phyloP scores from a whole-genome alignment of 2,329 filamentous ascomycete genomes.

The Aspergillus fischeri region DNA sequence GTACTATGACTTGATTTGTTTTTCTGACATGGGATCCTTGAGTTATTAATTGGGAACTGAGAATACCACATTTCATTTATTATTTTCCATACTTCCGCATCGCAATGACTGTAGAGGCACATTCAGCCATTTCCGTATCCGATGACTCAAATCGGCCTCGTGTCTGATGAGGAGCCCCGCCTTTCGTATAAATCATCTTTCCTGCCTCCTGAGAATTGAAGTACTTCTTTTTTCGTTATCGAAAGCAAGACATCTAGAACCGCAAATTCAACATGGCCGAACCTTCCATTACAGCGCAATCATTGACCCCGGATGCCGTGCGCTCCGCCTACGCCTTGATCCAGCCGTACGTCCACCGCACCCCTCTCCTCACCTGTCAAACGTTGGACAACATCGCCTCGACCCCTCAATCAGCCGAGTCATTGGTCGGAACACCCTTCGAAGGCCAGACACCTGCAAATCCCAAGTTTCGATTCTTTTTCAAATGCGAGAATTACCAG shows the following conservation, averaged over 20 bases:
- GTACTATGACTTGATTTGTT: conserved; percentile 30
- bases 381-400: conserved; percentile 74
- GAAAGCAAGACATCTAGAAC: neutral
- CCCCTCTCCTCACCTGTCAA: conserved; percentile 74
- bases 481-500: conserved; percentile 96
- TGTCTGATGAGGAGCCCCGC: neutral
- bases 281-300: conserved; percentile 17
- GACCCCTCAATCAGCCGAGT: conserved; percentile 55
- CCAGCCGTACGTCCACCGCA: conserved; percentile 71
- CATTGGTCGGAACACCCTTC: conserved; percentile 55
- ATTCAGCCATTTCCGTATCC: neutral
- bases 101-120: neutral
- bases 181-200: neutral
- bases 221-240: neutral
- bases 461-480: conserved; percentile 71
- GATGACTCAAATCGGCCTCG: neutral
- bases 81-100: neutral
- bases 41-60: conserved; percentile 11
- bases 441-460: conserved; percentile 54
- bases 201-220: neutral
- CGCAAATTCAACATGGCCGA: conserved; percentile 39
- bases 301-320: conserved; percentile 70
- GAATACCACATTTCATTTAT: neutral
- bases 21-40: conserved; percentile 15
- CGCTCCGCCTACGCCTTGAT: conserved; percentile 69